Conservation (phyloP, 257 asterid genomes). For the Capsicum chinense region DNA sequence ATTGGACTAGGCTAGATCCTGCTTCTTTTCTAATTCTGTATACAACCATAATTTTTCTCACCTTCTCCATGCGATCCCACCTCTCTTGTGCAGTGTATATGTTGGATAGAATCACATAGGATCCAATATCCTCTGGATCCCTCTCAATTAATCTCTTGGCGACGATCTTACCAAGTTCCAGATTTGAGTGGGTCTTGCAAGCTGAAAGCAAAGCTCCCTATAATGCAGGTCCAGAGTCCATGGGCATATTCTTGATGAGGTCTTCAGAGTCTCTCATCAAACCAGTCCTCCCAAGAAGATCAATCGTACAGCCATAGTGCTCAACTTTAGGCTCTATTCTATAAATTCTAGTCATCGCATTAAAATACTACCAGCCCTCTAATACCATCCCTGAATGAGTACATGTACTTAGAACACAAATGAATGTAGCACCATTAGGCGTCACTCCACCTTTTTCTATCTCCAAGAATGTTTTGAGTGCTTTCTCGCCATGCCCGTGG, state of each 20-base stretch:
- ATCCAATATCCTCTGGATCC: slow-evolving; percentile 45
- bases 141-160: slow-evolving; percentile 40
- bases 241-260: slow-evolving; percentile 32
- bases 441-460: slow-evolving; percentile 40
- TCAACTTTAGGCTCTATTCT: slow-evolving; percentile 44
- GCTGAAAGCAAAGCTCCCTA: slow-evolving; percentile 45
- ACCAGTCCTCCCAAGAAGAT: slow-evolving; percentile 45
- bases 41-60: slow-evolving; percentile 41
- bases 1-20: slow-evolving; percentile 37
- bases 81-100: slow-evolving; percentile 46
- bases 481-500: slow-evolving; percentile 45
- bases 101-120: slow-evolving; percentile 44
- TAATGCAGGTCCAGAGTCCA: slow-evolving; percentile 33
- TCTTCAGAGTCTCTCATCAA: slow-evolving; percentile 42
- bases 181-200: slow-evolving; percentile 42
- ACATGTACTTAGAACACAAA: slow-evolving; percentile 46
- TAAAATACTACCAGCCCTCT: slow-evolving; percentile 53
- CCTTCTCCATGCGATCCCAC: slow-evolving; percentile 45
- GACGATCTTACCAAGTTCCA: slow-evolving; percentile 44
- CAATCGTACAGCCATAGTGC: slow-evolving; percentile 54
- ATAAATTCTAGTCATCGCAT: slow-evolving; percentile 42
- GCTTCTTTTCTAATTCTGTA: slow-evolving; percentile 35
- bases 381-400: slow-evolving; percentile 45
- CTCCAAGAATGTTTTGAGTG: slow-evolving; percentile 45
- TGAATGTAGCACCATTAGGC: slow-evolving; percentile 52